phyloP scores from a whole-genome alignment of 345 rosid species.

The Camelina sativa region DNA sequence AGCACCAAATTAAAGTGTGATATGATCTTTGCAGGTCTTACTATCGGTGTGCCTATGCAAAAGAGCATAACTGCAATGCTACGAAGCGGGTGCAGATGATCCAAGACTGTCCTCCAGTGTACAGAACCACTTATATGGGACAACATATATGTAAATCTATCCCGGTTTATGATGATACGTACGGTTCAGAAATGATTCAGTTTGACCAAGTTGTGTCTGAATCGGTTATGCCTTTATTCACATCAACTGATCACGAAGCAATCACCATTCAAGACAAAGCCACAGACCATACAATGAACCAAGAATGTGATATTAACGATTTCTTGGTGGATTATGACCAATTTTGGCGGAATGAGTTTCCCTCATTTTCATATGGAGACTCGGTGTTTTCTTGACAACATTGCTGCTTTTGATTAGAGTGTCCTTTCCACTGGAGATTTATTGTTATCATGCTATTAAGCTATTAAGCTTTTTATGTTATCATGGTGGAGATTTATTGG shows the following conservation, averaged over 20 bases:
- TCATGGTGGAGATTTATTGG: too few relatives aligned
- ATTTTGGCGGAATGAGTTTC: neutral
- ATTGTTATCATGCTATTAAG: too few relatives aligned
- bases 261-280: neutral
- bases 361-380: neutral
- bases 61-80: slow-evolving; percentile 50
- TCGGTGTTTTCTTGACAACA: too few relatives aligned
- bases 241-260: neutral
- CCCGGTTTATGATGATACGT: neutral
- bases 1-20: neutral
- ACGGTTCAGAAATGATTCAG: slow-evolving; percentile 21
- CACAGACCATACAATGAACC: slow-evolving; percentile 3
- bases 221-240: slow-evolving; percentile 5
- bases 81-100: slow-evolving; percentile 52
- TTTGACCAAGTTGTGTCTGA: slow-evolving; percentile 2
- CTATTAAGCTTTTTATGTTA: too few relatives aligned
- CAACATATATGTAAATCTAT: slow-evolving; percentile 35
- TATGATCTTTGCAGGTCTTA: slow-evolving; percentile 42
- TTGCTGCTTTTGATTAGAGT: slow-evolving; percentile 7
- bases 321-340: neutral
- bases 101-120: slow-evolving; percentile 33
- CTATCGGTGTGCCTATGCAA: slow-evolving; percentile 51
- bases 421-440: too few relatives aligned
- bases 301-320: slow-evolving; percentile 15
- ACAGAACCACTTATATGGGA: slow-evolving; percentile 47